Percentiles rank a stretch among this genome's conserved stretches.
Evolutionary conservation across 345 rosid species (phyloP).

Genomic region (Limnanthes douglasii): DNA sequence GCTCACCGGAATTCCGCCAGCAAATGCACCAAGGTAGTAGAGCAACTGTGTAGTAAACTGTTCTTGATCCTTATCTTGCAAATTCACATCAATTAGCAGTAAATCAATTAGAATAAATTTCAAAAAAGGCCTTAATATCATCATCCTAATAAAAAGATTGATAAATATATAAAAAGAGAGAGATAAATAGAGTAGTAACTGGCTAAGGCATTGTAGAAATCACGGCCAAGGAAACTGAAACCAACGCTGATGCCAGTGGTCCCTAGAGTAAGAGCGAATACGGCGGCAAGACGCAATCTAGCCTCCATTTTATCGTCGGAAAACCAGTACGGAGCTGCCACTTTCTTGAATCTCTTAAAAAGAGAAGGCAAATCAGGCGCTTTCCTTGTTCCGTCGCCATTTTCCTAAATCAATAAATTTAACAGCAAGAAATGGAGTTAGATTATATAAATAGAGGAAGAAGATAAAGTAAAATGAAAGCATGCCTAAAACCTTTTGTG

Average conservation of each 20-base stretch:
- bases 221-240: conserved; percentile 95
- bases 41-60: conserved; percentile 79
- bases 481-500: not conserved
- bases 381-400: conserved; percentile 12
- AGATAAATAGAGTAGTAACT: conserved; percentile 19
- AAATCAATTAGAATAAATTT: not conserved
- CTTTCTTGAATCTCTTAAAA: conserved; percentile 65
- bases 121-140: no score
- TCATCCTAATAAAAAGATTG: not conserved
- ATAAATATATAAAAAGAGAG: conserved; percentile 1
- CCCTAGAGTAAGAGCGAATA: conserved; percentile 75
- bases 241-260: conserved; percentile 95
- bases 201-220: conserved; percentile 89
- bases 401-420: not conserved
- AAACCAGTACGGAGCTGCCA: conserved; percentile 84
- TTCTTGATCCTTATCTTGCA: conserved; percentile 74
- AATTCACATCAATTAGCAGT: not conserved
- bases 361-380: conserved; percentile 26
- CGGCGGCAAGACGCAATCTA: conserved; percentile 67
- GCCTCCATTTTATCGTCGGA: conserved; percentile 72
- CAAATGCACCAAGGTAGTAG: conserved; percentile 78
- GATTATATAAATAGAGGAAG: not conserved
- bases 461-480: not conserved
- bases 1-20: conserved; percentile 97
- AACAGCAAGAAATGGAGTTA: not conserved